Percentiles rank a stretch among this genome's conserved stretches.
These are phyloP conservation scores for Tylopilus intermedius DNA, from an alignment of 768 basidiomycete genomes.

Conservation along the genomic window DNA sequence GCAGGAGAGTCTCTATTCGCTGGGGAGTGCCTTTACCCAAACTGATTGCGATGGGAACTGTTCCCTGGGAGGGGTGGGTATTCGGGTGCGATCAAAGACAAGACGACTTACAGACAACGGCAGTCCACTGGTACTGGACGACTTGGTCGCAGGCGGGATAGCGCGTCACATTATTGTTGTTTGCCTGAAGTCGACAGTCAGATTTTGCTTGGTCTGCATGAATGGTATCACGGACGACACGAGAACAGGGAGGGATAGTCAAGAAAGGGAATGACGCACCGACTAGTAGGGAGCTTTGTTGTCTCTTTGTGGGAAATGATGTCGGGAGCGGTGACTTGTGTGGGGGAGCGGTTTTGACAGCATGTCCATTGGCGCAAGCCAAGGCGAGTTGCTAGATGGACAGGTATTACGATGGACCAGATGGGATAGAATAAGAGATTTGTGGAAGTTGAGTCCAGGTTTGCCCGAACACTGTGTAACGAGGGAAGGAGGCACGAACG, in stretches of 20 bases:
- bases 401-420: constrained; percentile 34
- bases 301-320: constrained; percentile 17
- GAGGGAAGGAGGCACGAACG: constrained; percentile 18
- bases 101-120: constrained; percentile 69
- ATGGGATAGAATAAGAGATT: constrained; percentile 20
- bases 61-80: constrained; percentile 54
- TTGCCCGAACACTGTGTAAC: constrained; percentile 19
- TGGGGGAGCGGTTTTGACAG: constrained; percentile 26
- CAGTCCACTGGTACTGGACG: constrained; percentile 69
- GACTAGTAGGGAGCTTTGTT: constrained; percentile 21
- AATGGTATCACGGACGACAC: constrained; percentile 4
- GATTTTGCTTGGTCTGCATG: constrained; percentile 35
- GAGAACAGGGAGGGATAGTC: constrained; percentile 5
- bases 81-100: constrained; percentile 7
- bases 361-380: constrained; percentile 41
- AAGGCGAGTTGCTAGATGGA: constrained; percentile 33
- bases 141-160: constrained; percentile 60
- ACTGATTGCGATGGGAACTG: constrained; percentile 69
- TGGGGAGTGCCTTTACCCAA: constrained; percentile 42
- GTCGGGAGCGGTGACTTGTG: constrained; percentile 18
- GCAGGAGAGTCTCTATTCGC: constrained; percentile 29
- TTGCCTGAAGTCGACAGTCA: constrained; percentile 51
- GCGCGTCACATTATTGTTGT: constrained; percentile 74
- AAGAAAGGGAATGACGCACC: constrained; percentile 21
- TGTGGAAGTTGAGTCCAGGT: constrained; percentile 16